Conservation (phyloP, 331 rosid species). For the Dryas integrifolia region DNA sequence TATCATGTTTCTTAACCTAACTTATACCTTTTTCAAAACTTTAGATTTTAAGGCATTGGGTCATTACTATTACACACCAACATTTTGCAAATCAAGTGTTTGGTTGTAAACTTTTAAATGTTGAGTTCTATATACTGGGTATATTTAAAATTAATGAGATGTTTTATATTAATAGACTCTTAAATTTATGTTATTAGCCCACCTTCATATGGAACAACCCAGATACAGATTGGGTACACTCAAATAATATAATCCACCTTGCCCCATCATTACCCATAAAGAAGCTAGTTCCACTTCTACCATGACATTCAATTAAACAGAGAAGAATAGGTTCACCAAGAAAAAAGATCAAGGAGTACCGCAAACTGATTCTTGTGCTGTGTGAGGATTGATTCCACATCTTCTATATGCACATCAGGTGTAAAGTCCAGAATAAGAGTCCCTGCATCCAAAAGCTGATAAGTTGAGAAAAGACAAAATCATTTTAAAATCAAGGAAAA, state of each 20-base stretch:
- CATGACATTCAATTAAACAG: neutral
- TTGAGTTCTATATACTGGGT: neutral
- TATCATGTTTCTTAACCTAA: neutral
- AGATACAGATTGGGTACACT: slow-evolving; percentile 10
- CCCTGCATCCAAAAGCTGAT: slow-evolving; percentile 54
- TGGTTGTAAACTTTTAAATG: neutral
- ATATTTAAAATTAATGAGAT: slow-evolving; percentile 13
- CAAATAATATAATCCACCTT: neutral
- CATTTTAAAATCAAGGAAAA: neutral
- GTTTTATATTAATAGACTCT: neutral
- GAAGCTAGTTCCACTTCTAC: slow-evolving; percentile 14
- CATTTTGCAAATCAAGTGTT: neutral
- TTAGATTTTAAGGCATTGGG: neutral
- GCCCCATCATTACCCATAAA: slow-evolving; percentile 8
- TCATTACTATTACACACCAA: neutral
- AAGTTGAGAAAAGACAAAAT: slow-evolving; percentile 26
- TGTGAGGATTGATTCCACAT: slow-evolving; percentile 57
- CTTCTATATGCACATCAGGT: slow-evolving; percentile 67
- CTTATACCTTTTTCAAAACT: neutral
- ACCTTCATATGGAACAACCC: neutral
- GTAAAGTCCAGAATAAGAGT: slow-evolving; percentile 63
- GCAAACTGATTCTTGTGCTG: slow-evolving; percentile 63
- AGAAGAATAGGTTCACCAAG: slow-evolving; percentile 15
- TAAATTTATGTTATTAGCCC: neutral
- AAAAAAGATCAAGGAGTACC: slow-evolving; percentile 42